Evolutionary conservation across 345 rosid genomes (phyloP).

Genomic region (Clausena lansium): DNA sequence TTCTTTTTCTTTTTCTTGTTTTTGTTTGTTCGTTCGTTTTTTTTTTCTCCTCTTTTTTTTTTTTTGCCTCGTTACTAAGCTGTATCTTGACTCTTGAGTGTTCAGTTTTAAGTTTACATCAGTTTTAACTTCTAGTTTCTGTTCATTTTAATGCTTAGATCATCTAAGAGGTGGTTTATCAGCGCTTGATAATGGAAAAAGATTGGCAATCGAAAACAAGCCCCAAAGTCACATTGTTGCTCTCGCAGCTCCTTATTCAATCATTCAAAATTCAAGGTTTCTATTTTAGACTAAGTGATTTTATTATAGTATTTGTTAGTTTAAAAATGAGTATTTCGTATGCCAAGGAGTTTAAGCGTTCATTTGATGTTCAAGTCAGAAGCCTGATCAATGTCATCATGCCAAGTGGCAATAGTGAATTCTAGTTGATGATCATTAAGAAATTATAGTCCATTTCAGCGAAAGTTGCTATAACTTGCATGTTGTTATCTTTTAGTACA

Average conservation of each 20-base stretch:
- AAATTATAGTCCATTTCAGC: not conserved
- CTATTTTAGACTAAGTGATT: constrained; percentile 13
- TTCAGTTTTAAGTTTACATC: not conserved
- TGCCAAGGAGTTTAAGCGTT: not conserved
- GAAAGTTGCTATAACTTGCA: not conserved
- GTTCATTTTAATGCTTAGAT: constrained; percentile 24
- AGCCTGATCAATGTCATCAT: constrained; percentile 2
- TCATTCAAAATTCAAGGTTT: constrained; percentile 49
- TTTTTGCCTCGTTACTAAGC: constrained; percentile 5
- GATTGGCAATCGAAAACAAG: constrained; percentile 34
- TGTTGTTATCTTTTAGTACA: not conserved
- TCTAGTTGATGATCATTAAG: not conserved
- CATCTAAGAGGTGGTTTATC: constrained; percentile 39
- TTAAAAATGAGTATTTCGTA: not conserved
- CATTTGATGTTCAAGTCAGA: not conserved
- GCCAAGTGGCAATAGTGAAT: not conserved
- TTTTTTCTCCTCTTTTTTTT: too few species aligned
- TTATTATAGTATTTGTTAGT: constrained; percentile 5
- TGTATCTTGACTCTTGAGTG: not conserved
- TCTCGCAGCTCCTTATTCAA: constrained; percentile 26
- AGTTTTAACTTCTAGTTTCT: not conserved
- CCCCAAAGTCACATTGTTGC: constrained; percentile 34
- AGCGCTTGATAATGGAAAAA: constrained; percentile 31
- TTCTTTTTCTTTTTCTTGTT: not conserved
- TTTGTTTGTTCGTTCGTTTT: too few species aligned